Conservation (phyloP, 306 rosid genomes). For the Rosa chinensis region DNA sequence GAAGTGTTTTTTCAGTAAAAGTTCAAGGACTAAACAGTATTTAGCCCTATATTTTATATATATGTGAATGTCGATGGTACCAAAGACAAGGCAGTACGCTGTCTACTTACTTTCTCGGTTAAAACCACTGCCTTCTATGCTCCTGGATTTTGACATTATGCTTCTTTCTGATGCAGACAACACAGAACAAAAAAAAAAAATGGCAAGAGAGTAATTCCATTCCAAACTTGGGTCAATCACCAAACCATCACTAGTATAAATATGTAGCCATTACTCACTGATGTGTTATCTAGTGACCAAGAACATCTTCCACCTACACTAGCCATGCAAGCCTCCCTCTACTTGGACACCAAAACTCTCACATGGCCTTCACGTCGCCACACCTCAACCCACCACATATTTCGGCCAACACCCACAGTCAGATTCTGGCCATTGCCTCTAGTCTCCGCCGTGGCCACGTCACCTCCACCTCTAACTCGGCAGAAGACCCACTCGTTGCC, state of each 20-base stretch:
- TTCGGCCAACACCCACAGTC: background rate
- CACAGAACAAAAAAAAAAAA: background rate
- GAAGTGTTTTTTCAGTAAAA: too few relatives aligned
- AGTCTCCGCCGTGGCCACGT: constrained; percentile 15
- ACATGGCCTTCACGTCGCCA: constrained; percentile 18
- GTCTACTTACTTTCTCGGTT: background rate
- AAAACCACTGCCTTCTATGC: background rate
- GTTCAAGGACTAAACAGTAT: too few relatives aligned
- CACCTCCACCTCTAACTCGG: constrained; percentile 4
- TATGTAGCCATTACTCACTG: background rate
- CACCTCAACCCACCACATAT: background rate
- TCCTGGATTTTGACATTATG: background rate
- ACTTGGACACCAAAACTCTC: background rate
- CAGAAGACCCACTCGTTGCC: constrained; percentile 46
- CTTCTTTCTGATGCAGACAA: background rate
- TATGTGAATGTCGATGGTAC: constrained; percentile 1
- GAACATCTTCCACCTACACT: background rate
- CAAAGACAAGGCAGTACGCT: background rate
- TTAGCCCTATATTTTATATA: too few relatives aligned
- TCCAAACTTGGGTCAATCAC: background rate
- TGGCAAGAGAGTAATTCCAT: background rate
- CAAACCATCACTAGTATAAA: constrained; percentile 1
- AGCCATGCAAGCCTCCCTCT: constrained; percentile 29
- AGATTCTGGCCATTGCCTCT: background rate
- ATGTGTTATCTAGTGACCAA: background rate